Percentiles rank a stretch among this genome's conserved stretches.
phyloP scores from a whole-genome alignment of 2,329 filamentous ascomycete species.

The Microcyclosporella mali region DNA sequence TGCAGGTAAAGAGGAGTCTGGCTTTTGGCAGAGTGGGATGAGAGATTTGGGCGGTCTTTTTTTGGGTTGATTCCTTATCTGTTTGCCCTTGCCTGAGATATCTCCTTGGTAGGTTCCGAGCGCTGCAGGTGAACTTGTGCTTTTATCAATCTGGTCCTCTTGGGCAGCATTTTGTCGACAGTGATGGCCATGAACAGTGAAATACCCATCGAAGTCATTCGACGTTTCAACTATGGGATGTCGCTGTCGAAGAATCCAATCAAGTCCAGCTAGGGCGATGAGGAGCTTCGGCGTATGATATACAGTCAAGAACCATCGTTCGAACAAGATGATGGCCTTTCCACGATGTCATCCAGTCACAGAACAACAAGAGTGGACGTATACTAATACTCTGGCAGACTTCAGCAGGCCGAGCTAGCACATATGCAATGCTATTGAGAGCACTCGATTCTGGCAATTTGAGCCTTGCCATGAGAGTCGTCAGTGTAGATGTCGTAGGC shows the following conservation, averaged over 20 bases:
- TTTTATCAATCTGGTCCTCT: no score
- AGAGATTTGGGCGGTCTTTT: no score
- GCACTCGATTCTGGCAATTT: conserved; percentile 65
- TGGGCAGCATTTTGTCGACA: no score
- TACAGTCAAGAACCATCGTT: background rate
- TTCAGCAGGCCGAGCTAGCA: conserved; percentile 67
- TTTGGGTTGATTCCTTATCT: no score
- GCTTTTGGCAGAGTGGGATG: background rate
- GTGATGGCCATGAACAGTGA: no score
- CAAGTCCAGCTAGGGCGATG: background rate
- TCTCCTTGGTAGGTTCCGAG: no score
- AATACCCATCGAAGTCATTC: no score
- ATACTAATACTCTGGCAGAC: conserved; percentile 69
- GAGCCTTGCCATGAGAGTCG: no score
- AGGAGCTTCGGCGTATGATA: background rate
- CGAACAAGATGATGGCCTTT: background rate
- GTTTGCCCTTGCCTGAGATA: no score
- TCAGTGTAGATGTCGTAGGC: no score
- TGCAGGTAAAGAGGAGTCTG: conserved; percentile 5
- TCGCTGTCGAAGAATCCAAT: conserved; percentile 2
- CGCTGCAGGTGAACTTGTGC: no score
- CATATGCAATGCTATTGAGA: conserved; percentile 62
- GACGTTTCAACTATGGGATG: no score
- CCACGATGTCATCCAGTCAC: conserved; percentile 5
- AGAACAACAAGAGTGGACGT: conserved; percentile 45